phyloP scores from a whole-genome alignment of 2,329 filamentous ascomycete species.

The Trichoderma sp. region DNA sequence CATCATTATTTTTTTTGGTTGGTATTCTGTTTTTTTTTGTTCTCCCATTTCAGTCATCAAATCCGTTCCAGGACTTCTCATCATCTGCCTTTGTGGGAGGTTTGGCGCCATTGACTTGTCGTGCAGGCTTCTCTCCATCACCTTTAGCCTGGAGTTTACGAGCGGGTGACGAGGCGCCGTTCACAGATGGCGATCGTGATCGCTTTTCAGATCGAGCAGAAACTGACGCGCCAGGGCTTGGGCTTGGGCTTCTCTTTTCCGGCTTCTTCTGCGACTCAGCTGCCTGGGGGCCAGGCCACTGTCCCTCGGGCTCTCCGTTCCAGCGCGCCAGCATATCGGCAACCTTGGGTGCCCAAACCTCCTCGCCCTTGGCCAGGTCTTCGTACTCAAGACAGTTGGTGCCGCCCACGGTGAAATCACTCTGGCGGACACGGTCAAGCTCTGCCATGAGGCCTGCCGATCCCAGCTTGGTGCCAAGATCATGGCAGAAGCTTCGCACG shows the following conservation, averaged over 20 bases:
- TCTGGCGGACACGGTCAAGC: constrained; percentile 78
- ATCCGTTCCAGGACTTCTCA: constrained; percentile 48
- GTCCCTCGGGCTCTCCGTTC: constrained; percentile 39
- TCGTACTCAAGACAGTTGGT: constrained; percentile 76
- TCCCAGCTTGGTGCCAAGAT: constrained; percentile 78
- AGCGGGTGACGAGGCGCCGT: constrained; percentile 32
- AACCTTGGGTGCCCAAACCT: constrained; percentile 76
- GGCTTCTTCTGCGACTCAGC: constrained; percentile 26
- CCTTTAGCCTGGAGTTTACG: constrained; percentile 36
- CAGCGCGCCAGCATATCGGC: constrained; percentile 48
- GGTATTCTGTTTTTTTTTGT: not conserved
- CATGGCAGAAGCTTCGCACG: constrained; percentile 89
- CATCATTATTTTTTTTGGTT: not conserved
- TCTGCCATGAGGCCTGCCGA: constrained; percentile 86
- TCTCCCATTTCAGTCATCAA: constrained; percentile 38
- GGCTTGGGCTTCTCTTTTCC: constrained; percentile 24
- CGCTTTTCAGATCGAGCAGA: constrained; percentile 34
- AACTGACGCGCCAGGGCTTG: constrained; percentile 23
- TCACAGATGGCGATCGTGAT: constrained; percentile 34
- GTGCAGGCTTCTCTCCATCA: constrained; percentile 28
- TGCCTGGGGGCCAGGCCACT: constrained; percentile 29
- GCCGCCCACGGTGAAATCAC: constrained; percentile 71
- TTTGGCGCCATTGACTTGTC: constrained; percentile 14
- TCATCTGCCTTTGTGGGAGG: constrained; percentile 37
- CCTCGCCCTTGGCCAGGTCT: constrained; percentile 74